A percentile compares a stretch with the other conserved stretches of the same genome.
Evolutionary conservation across 495 filamentous ascomycete genomes (phyloP).

Genomic region (Xylaria cubensis): DNA sequence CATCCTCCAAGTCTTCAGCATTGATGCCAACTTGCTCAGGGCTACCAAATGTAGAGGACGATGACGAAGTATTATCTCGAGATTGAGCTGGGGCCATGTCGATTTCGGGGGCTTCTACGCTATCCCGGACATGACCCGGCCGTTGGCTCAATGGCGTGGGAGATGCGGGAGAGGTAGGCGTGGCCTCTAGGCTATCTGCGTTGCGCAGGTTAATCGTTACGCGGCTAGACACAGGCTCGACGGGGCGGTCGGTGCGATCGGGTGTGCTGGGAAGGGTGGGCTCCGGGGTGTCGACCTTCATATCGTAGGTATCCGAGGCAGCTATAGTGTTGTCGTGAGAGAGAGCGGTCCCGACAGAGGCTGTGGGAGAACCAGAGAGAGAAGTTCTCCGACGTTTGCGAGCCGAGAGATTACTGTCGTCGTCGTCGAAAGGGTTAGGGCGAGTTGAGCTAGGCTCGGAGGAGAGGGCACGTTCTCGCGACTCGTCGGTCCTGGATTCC

Average conservation of each 20-base stretch:
- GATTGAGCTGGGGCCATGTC: slow-evolving; percentile 39
- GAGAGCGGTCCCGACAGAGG: slow-evolving; percentile 42
- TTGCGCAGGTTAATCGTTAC: slow-evolving; percentile 63
- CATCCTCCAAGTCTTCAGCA: slow-evolving; percentile 42
- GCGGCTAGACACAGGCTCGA: slow-evolving; percentile 52
- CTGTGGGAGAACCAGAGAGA: slow-evolving; percentile 48
- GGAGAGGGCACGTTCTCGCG: slow-evolving; percentile 63
- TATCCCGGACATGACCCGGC: slow-evolving; percentile 43
- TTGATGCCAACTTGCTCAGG: slow-evolving; percentile 44
- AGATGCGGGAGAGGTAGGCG: slow-evolving; percentile 55
- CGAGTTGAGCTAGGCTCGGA: slow-evolving; percentile 66
- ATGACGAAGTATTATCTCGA: slow-evolving; percentile 39
- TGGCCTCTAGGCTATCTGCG: slow-evolving; percentile 46
- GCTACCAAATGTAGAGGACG: slow-evolving; percentile 47
- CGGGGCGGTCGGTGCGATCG: slow-evolving; percentile 38
- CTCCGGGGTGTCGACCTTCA: slow-evolving; percentile 50
- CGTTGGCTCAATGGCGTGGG: slow-evolving; percentile 43
- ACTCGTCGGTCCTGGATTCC: slow-evolving; percentile 55
- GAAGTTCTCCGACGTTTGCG: slow-evolving; percentile 60
- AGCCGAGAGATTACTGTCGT: slow-evolving; percentile 49
- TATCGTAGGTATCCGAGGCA: slow-evolving; percentile 34
- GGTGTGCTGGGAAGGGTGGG: slow-evolving; percentile 49
- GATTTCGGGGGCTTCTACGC: slow-evolving; percentile 51
- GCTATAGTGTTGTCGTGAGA: slow-evolving; percentile 32
- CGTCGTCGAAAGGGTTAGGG: slow-evolving; percentile 63